These are phyloP conservation scores for Malassezia arunalokei DNA, from an alignment of 1,284 basidiomycete genomes.

Conservation along the genomic window DNA sequence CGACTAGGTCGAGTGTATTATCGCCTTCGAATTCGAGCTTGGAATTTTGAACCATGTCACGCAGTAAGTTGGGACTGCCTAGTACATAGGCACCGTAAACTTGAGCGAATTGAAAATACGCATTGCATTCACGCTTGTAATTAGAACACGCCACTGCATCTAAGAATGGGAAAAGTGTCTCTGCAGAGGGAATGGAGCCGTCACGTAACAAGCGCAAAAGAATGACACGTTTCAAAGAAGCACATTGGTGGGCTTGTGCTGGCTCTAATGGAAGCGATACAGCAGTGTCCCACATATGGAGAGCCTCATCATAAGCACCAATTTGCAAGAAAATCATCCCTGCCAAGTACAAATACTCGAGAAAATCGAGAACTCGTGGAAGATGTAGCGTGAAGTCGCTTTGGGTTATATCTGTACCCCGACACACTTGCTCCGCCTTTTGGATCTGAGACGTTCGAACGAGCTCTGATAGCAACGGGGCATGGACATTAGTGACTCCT, in stretches of 20 bases:
- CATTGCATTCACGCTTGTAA: background rate
- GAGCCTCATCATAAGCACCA: conserved; percentile 5
- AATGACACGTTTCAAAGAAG: conserved; percentile 68
- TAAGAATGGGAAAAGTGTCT: background rate
- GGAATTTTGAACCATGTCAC: background rate
- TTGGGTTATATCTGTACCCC: background rate
- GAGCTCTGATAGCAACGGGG: conserved; percentile 6
- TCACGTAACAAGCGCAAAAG: conserved; percentile 62
- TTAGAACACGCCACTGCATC: background rate
- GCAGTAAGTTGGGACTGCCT: background rate
- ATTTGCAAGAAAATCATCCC: conserved; percentile 26
- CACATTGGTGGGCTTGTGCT: conserved; percentile 53
- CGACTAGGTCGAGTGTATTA: background rate
- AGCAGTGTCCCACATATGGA: background rate
- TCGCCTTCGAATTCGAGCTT: background rate
- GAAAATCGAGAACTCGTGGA: conserved; percentile 16
- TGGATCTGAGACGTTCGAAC: background rate
- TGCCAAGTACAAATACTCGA: conserved; percentile 35
- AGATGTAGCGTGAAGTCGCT: background rate
- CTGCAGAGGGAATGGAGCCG: conserved; percentile 53
- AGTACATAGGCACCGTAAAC: background rate
- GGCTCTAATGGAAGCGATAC: background rate
- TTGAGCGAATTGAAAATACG: background rate
- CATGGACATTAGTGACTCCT: conserved; percentile 4
- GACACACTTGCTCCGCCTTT: background rate